Evolutionary conservation across 2,329 filamentous ascomycete genomes (phyloP), one percentile per base, ranked within the genome.

Genomic region (Mycosphaerella arachidis): DNA sequence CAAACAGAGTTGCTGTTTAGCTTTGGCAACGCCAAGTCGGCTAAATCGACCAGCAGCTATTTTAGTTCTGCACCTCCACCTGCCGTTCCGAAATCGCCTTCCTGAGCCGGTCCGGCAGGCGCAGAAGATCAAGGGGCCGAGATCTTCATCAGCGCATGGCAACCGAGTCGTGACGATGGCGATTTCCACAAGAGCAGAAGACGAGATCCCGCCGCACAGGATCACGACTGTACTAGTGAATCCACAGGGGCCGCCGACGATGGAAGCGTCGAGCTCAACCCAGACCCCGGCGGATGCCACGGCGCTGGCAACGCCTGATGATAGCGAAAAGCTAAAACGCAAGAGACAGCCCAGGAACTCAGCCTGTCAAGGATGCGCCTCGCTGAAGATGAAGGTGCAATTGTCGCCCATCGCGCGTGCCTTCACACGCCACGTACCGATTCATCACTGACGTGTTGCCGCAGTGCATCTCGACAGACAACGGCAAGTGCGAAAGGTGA

Each of bases 311-410:
- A 64, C 60, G 43, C 56, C 60, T 6, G 60, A 3, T 24, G 24
- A 62, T 33, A 53, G 48, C 48, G 50, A 56, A 24, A 52, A 55
- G 40, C 37, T 62, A 45, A 70, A 71, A 52, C 56, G 67, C 10
- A 66, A 69, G 60, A 64, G 68, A 40, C 69, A 71, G 58, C 66
- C 67, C 4, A 56, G 68, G 35, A 70, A 70, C 51, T 61, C 57
- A 13, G 69, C 69, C 6, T 71, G 69, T 59, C 66, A 66, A 53
- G 57, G 56, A 52, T 71, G 69, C 58, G 62, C 67, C 3, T 56
- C 57, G n/a, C 54, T 70, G 37, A 71, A 71, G 65, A 70, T 71
- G 67, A 69, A 69, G 27, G 54, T 63, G 31, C 56, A 16, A 40
- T 30, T 35, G 9, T 35, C 1, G 30, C 24, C 50, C 24, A 10